Evolutionary conservation across 2,329 filamentous ascomycete species (phyloP).

Genomic region (Nemania serpens): DNA sequence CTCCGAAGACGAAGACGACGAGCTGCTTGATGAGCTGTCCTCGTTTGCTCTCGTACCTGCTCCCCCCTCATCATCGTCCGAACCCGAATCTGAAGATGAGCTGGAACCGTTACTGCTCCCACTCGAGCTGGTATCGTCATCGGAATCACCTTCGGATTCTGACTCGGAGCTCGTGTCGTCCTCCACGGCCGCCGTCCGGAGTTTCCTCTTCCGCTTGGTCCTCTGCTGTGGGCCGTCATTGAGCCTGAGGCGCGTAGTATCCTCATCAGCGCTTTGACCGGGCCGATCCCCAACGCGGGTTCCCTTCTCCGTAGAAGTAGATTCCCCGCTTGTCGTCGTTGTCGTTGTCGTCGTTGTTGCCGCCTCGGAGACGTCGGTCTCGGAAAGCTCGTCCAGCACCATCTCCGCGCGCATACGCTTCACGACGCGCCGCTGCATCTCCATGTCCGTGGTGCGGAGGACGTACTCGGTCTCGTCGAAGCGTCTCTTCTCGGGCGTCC

Average conservation of each 20-base stretch:
- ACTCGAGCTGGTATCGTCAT: constrained; percentile 43
- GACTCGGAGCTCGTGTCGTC: constrained; percentile 45
- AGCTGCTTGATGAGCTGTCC: constrained; percentile 47
- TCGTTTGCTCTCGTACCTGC: constrained; percentile 23
- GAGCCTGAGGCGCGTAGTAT: constrained; percentile 48
- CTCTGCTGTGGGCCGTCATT: constrained; percentile 51
- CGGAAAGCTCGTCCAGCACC: constrained; percentile 60
- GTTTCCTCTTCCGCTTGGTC: constrained; percentile 58
- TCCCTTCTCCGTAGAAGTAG: constrained; percentile 33
- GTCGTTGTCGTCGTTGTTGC: constrained; percentile 37
- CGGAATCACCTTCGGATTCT: constrained; percentile 43
- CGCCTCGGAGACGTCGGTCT: constrained; percentile 48
- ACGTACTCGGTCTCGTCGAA: constrained; percentile 60
- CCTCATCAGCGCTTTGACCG: constrained; percentile 33
- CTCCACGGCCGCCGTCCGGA: constrained; percentile 52
- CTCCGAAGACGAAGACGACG: constrained; percentile 46
- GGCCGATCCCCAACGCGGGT: constrained; percentile 9
- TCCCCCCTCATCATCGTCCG: constrained; percentile 20
- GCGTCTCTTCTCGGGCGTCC: constrained; percentile 49
- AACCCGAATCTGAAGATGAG: constrained; percentile 42
- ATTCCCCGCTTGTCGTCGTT: constrained; percentile 29
- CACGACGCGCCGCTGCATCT: constrained; percentile 59
- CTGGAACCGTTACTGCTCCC: constrained; percentile 34
- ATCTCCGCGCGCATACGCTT: constrained; percentile 68
- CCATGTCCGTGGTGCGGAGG: constrained; percentile 53